Conservation (phyloP, 1,284 basidiomycete species). For the Ceratobasidium theobromae region DNA sequence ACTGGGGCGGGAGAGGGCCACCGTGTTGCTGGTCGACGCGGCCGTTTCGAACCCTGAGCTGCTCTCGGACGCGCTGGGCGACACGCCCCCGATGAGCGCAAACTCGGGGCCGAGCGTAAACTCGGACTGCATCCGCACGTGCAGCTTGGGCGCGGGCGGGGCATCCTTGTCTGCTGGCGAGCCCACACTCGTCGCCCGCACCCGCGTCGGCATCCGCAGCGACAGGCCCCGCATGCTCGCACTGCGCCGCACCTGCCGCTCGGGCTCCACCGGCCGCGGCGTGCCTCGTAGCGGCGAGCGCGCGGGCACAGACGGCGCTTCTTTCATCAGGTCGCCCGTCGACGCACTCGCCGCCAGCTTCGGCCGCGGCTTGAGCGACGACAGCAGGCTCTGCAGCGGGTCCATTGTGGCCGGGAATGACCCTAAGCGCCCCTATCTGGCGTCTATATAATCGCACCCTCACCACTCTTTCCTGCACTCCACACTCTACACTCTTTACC, state of each 20-base stretch:
- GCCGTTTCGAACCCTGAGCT: conserved; percentile 27
- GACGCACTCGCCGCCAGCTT: neutral
- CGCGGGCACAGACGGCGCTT: conserved; percentile 10
- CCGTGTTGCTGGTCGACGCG: conserved; percentile 3
- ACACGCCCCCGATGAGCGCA: neutral
- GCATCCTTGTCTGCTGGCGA: conserved; percentile 7
- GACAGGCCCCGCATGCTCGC: conserved; percentile 1
- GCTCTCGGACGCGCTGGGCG: neutral
- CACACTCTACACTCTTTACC: neutral
- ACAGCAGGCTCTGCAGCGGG: neutral
- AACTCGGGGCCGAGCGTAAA: conserved; percentile 25
- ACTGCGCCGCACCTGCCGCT: conserved; percentile 11
- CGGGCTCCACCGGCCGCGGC: conserved; percentile 2
- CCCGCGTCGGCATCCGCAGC: conserved; percentile 15
- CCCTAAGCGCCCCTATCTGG: too few species aligned
- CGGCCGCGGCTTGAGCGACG: neutral
- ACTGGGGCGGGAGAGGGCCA: too few species aligned
- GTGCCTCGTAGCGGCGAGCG: conserved; percentile 20
- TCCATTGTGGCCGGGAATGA: too few species aligned
- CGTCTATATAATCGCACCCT: too few species aligned
- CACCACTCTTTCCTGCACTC: neutral
- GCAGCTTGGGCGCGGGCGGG: conserved; percentile 15
- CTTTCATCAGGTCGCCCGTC: conserved; percentile 5
- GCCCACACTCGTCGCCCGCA: neutral
- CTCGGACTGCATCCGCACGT: conserved; percentile 19